Evolutionary conservation across 345 rosid species (phyloP).

Genomic region (Bruguiera sexangula): DNA sequence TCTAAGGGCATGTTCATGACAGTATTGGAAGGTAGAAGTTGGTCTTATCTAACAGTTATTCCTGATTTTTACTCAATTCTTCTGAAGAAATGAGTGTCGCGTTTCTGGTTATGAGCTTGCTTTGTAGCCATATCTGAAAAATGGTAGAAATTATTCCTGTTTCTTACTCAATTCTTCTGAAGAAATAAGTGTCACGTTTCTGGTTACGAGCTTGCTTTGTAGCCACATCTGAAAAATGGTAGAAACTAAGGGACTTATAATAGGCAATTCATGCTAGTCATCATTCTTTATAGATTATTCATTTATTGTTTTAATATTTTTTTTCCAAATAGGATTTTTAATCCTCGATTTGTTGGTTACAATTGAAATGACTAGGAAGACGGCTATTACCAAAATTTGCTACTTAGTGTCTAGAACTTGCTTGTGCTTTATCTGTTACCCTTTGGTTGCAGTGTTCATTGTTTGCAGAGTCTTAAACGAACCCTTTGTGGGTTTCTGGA

Average conservation of each 20-base stretch:
- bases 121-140: constrained; percentile 42
- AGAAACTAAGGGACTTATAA: constrained; percentile 36
- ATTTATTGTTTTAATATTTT: too few species aligned
- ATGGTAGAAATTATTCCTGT: constrained; percentile 38
- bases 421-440: too few species aligned
- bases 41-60: constrained; percentile 48
- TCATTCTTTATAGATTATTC: too few species aligned
- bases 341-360: too few species aligned
- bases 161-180: constrained; percentile 85
- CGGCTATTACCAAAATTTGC: too few species aligned
- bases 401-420: too few species aligned
- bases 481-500: too few species aligned
- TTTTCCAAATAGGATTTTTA: too few species aligned
- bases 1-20: constrained; percentile 79
- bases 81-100: constrained; percentile 75
- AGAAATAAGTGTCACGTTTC: constrained; percentile 60
- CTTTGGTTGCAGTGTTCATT: too few species aligned
- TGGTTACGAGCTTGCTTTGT: constrained; percentile 73
- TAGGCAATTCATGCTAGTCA: background rate
- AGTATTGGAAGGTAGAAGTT: constrained; percentile 61
- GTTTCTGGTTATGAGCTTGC: constrained; percentile 69
- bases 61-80: constrained; percentile 76
- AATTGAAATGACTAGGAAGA: too few species aligned
- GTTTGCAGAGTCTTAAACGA: too few species aligned
- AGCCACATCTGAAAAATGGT: constrained; percentile 46